Percentiles rank a stretch among this genome's conserved stretches.
These are phyloP conservation scores for Funneliformis mosseae DNA, from an alignment of 192 early-diverging fungal genomes.

Conservation along the genomic window DNA sequence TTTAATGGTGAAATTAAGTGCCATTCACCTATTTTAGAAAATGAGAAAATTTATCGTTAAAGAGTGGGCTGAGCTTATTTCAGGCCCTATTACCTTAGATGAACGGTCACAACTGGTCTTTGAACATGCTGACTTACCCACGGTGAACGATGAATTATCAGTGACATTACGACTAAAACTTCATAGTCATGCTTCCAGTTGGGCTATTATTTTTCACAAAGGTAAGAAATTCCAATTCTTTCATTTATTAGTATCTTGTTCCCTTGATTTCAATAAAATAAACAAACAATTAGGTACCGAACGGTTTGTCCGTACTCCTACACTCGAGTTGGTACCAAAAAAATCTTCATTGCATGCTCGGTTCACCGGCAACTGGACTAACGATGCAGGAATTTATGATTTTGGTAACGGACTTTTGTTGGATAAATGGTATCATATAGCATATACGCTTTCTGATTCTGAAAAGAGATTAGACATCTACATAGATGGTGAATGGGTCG, in stretches of 20 bases:
- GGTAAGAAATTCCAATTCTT: background rate
- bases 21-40: too few species aligned
- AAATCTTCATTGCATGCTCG: conserved; percentile 17
- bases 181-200: background rate
- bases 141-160: background rate
- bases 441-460: conserved; percentile 2
- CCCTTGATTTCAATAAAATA: background rate
- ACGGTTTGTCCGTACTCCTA: background rate
- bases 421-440: conserved; percentile 19
- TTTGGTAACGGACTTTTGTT: background rate
- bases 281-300: background rate
- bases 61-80: too few species aligned
- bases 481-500: conserved; percentile 1
- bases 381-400: background rate
- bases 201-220: too few species aligned
- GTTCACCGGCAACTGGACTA: background rate
- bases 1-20: too few species aligned
- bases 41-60: too few species aligned
- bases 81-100: too few species aligned
- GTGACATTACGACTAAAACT: background rate
- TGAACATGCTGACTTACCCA: background rate
- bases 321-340: background rate
- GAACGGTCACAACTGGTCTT: background rate
- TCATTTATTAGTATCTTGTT: background rate
- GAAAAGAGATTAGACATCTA: background rate